A percentile compares a stretch with the other conserved stretches of the same genome.
Evolutionary conservation across 2,329 filamentous ascomycete species (phyloP).

Genomic region (Escovopsis sp.): DNA sequence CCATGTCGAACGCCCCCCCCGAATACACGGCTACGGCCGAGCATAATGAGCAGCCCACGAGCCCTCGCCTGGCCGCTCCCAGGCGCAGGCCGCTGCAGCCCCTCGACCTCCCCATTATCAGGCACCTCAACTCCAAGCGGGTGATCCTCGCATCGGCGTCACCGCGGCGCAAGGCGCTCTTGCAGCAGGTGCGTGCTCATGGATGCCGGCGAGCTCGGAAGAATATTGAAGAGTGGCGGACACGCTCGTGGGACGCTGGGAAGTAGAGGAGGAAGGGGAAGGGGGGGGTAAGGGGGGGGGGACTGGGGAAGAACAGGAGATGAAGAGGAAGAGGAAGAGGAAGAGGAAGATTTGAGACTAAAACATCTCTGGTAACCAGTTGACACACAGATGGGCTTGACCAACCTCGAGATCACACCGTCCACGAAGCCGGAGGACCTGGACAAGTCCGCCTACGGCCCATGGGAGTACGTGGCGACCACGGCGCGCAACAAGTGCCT

Average conservation of each 20-base stretch:
- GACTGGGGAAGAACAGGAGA: too few species aligned
- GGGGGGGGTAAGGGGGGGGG: too few species aligned
- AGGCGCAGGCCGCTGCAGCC: slow-evolving; percentile 42
- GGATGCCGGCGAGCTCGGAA: background rate
- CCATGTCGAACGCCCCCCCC: slow-evolving; percentile 26
- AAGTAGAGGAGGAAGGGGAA: too few species aligned
- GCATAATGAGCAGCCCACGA: slow-evolving; percentile 15
- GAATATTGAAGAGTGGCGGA: too few species aligned
- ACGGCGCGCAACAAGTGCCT: slow-evolving; percentile 77
- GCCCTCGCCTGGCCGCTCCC: slow-evolving; percentile 16
- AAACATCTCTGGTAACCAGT: background rate
- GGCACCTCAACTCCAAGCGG: slow-evolving; percentile 59
- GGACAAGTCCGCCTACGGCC: slow-evolving; percentile 56
- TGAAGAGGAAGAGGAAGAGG: background rate
- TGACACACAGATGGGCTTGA: slow-evolving; percentile 52
- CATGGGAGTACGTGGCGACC: slow-evolving; percentile 80
- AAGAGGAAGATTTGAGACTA: background rate
- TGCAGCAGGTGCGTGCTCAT: slow-evolving; percentile 44
- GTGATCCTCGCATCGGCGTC: slow-evolving; percentile 86
- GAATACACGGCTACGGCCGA: slow-evolving; percentile 29
- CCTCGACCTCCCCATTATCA: slow-evolving; percentile 67
- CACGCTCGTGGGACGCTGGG: too few species aligned
- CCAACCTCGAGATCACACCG: slow-evolving; percentile 69
- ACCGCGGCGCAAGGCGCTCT: slow-evolving; percentile 67
- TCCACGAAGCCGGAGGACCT: slow-evolving; percentile 77